These are phyloP conservation scores for Falciphora oryzae DNA, from an alignment of 2,329 filamentous ascomycete species.

Conservation along the genomic window DNA sequence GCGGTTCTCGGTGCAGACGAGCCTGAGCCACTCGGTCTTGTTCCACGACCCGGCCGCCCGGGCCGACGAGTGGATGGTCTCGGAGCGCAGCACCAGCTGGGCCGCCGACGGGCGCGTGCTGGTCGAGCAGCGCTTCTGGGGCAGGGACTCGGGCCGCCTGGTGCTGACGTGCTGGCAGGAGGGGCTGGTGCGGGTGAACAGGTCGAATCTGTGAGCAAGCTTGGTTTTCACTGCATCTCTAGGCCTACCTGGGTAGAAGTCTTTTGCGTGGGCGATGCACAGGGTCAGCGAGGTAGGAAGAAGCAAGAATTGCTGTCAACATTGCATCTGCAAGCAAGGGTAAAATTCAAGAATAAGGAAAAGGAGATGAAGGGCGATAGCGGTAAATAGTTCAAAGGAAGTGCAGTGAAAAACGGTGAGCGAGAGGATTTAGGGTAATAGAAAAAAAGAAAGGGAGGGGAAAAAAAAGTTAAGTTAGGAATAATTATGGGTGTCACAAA, in stretches of 20 bases:
- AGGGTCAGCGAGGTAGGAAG: not conserved
- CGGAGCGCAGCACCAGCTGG: slow-evolving; percentile 7
- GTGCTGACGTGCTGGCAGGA: slow-evolving; percentile 9
- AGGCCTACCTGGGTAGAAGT: not conserved
- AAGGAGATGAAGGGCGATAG: too few species aligned
- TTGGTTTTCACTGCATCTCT: not conserved
- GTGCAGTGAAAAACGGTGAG: not conserved
- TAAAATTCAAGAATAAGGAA: not conserved
- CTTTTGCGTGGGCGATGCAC: not conserved
- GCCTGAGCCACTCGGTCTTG: slow-evolving; percentile 5
- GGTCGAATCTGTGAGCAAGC: not conserved
- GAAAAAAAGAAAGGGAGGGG: too few species aligned
- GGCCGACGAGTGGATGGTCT: slow-evolving; percentile 10
- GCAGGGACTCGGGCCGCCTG: slow-evolving; percentile 4
- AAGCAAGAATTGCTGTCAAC: not conserved
- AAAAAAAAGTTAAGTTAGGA: too few species aligned
- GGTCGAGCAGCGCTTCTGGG: slow-evolving; percentile 10
- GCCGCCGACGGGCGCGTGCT: slow-evolving; percentile 8
- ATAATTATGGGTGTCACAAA: too few species aligned
- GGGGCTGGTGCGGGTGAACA: slow-evolving; percentile 8
- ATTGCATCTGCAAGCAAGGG: too few species aligned
- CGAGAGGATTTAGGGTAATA: too few species aligned
- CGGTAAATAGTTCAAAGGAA: too few species aligned
- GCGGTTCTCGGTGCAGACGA: slow-evolving; percentile 8
- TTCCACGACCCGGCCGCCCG: slow-evolving; percentile 8